Conservation (phyloP, 805 yeast genomes). For the Wickerhamiella brachini region DNA sequence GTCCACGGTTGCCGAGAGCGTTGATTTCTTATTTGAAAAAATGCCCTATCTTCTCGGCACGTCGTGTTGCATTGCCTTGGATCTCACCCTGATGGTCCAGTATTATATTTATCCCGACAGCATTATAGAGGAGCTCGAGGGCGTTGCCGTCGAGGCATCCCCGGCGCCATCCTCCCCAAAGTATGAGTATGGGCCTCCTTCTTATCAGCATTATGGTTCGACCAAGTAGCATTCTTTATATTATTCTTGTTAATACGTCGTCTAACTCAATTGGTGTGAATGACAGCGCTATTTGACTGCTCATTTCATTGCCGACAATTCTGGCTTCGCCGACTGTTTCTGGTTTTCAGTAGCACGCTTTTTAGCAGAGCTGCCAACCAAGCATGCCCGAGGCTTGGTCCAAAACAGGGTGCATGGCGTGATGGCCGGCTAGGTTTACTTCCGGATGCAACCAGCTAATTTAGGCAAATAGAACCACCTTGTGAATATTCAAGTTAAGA, state of each 20-base stretch:
- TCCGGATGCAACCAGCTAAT: too few species aligned
- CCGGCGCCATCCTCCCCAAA: not conserved
- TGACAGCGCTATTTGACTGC: too few species aligned
- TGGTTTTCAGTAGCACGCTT: too few species aligned
- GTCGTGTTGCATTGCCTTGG: conserved; percentile 16
- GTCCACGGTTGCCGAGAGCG: conserved; percentile 6
- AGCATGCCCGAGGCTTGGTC: too few species aligned
- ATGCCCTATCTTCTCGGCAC: conserved; percentile 22
- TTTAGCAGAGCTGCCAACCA: too few species aligned
- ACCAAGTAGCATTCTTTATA: not conserved
- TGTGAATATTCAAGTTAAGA: too few species aligned
- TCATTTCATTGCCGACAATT: too few species aligned
- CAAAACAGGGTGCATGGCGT: too few species aligned
- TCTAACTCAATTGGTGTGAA: not conserved
- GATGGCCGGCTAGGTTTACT: too few species aligned
- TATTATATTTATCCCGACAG: conserved; percentile 16
- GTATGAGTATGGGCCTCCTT: not conserved
- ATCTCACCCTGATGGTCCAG: conserved; percentile 19
- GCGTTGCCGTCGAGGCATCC: not conserved
- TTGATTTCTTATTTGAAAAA: conserved; percentile 19
- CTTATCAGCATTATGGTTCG: not conserved
- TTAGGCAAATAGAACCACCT: too few species aligned
- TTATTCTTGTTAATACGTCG: not conserved
- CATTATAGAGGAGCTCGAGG: conserved; percentile 1
- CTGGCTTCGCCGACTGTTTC: too few species aligned